Base-by-base conservation (phyloP, 2,329 filamentous ascomycete genomes). In the Botryotinia narcissicola region DNA sequence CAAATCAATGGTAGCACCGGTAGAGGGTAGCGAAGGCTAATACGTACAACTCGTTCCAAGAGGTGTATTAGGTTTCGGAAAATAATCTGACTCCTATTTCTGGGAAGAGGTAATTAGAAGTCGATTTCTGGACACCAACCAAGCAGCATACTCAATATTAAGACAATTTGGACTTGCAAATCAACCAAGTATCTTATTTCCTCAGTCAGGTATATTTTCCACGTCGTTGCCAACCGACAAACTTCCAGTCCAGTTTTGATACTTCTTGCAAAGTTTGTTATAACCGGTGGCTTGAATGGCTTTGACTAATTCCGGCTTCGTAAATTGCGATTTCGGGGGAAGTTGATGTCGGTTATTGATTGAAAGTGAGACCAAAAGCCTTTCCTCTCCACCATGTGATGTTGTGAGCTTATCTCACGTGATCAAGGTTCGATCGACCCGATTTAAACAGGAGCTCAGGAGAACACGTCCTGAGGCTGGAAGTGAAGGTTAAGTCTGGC, bases 141-240 rank as follows among this genome's bases (percentile, higher is more conserved):
- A 66, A 10, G 25, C 16, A 42, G 20, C 5, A 37, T 14, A 6
- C 4, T 40, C 59, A 40, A 61, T n/a, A 0, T 12, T 4, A 35
- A 63, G 42, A 51, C 4, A 22, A 7, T 20, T n/a, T 1, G 12
- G 10, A 20, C 25, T 59, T 22, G 29, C n/a, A 44, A 20, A 29
- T n/a, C 29, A 67, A 68, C 37, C 37, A 57, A 59, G 48, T 25
- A 40, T 5, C 29, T 25, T 25, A 4, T 10, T 59, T 32, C 25
- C 46, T 64, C 40, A 46, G 2, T 29, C 48, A 73, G 57, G 71
- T 66, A 74, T 68, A 37, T 70, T 57, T 73, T 25, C 25, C 6
- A 10, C 22, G 29, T 54, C 76, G 74, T 77, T 68, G 75, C 75
- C 20, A 61, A 76, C 42, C 75, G 22, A 48, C 46, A 12, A 48